Base-by-base conservation (phyloP, 2,329 filamentous ascomycete genomes). In the Calonectria henricotiae region DNA sequence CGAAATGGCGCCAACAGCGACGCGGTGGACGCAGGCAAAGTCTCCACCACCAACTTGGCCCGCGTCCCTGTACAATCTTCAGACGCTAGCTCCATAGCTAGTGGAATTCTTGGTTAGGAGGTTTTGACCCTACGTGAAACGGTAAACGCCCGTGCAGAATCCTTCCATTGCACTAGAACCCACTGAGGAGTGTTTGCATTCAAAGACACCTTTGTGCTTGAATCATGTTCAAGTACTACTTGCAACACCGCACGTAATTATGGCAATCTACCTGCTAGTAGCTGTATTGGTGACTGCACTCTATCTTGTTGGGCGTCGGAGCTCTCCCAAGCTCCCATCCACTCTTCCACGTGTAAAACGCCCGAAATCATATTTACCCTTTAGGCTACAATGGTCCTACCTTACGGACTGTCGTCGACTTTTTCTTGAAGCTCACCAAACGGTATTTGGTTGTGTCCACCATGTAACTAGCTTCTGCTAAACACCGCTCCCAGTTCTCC, bases 351-450 rank as follows among this genome's bases (percentile, higher is more conserved):
- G 65, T 3, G 20, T 74, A 0, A 3, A 47, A 8, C 51, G 60
- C 1, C 5, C 64, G 2, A 39, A 49, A 32, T 71, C 72, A 8
- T 69, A 47, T 4, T 5, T 67, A 0, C 72, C 72, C 0, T 67
- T 74, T 15, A 67, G 23, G 12, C 23, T 65, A 9, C 47, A 66
- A 49, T 66, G 64, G 64, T 9, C n/a, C 6, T 66, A 66, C 20
- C 41, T 66, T 2, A 66, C 64, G 27, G 51, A 66, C 8, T 66
- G 64, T 35, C 64, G 64, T 15, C 25, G 15, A 17, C 64, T 66
- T 7, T 66, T 66, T 37, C 25, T 66, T 17, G 64, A 66, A 27
- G 64, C 64, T 9, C 61, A 66, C 27, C 23, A 61, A 25, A 37
- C 47, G 4, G 64, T 66, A 27, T 3, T 41, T 66, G 15, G 11